Conservation (phyloP, 257 asterid species). For the Pogostemon cablin region DNA sequence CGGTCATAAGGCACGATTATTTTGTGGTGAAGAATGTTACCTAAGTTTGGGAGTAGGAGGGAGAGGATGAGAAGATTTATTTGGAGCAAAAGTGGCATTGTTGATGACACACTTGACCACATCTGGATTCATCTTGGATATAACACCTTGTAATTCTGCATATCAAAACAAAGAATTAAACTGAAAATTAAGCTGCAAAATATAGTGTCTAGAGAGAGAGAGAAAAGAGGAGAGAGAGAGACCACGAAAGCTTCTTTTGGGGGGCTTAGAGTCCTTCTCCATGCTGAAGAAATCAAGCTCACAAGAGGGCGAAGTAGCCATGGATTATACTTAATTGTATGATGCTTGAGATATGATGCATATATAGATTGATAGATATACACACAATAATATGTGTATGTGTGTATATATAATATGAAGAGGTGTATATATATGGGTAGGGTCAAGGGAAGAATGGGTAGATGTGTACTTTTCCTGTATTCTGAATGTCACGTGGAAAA, state of each 20-base stretch:
- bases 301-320: slow-evolving; percentile 33
- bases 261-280: slow-evolving; percentile 27
- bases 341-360: too few species aligned
- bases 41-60: slow-evolving; percentile 24
- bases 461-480: too few species aligned
- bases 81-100: slow-evolving; percentile 17
- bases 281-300: slow-evolving; percentile 39
- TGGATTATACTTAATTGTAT: background rate
- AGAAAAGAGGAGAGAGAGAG: background rate
- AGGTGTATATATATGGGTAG: too few species aligned
- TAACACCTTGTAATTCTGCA: slow-evolving; percentile 52
- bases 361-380: too few species aligned
- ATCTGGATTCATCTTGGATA: slow-evolving; percentile 59
- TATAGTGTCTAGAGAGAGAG: background rate
- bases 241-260: slow-evolving; percentile 50
- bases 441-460: too few species aligned
- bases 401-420: too few species aligned
- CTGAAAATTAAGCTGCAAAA: background rate
- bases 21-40: background rate
- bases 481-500: too few species aligned
- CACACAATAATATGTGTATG: too few species aligned
- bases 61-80: slow-evolving; percentile 18
- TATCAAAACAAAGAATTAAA: background rate
- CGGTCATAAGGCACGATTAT: too few species aligned
- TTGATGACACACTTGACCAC: slow-evolving; percentile 50